Conservation (phyloP, 2,329 filamentous ascomycete species). For the Alternaria sp. region DNA sequence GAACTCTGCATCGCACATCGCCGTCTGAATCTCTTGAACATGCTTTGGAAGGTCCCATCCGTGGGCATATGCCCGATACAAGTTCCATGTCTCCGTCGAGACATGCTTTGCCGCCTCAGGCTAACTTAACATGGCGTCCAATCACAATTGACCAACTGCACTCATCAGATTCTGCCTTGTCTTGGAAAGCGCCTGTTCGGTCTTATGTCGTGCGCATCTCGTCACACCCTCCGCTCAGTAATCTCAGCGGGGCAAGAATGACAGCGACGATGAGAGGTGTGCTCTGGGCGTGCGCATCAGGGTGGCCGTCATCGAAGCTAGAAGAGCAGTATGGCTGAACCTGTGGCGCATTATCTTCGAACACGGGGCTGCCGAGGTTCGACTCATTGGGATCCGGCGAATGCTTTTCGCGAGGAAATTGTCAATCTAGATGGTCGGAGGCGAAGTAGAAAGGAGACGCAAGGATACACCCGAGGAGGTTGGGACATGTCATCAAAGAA, state of each 20-base stretch:
- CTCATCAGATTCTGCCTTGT: conserved; percentile 4
- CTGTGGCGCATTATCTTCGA: not conserved
- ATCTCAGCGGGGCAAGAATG: not conserved
- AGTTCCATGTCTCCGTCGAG: not conserved
- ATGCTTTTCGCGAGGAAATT: not conserved
- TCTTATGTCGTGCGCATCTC: not conserved
- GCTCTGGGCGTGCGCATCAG: not conserved
- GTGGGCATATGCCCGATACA: not conserved
- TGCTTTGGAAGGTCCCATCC: not conserved
- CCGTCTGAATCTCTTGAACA: not conserved
- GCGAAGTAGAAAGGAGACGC: not conserved
- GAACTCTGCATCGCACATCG: not conserved
- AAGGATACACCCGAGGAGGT: not conserved
- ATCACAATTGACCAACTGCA: not conserved
- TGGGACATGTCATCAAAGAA: not conserved
- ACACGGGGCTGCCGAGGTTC: not conserved
- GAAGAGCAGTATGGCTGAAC: not conserved
- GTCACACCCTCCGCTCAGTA: conserved; percentile 3
- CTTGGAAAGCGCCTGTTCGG: not conserved
- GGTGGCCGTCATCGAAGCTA: not conserved
- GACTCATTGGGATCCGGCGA: no score
- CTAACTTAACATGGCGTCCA: not conserved
- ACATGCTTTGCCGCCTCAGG: not conserved
- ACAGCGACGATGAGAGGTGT: not conserved
- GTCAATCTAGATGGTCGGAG: not conserved